phyloP scores from a whole-genome alignment of 1,139 yeast genomes.

The Magnusiomyces magnusii region DNA sequence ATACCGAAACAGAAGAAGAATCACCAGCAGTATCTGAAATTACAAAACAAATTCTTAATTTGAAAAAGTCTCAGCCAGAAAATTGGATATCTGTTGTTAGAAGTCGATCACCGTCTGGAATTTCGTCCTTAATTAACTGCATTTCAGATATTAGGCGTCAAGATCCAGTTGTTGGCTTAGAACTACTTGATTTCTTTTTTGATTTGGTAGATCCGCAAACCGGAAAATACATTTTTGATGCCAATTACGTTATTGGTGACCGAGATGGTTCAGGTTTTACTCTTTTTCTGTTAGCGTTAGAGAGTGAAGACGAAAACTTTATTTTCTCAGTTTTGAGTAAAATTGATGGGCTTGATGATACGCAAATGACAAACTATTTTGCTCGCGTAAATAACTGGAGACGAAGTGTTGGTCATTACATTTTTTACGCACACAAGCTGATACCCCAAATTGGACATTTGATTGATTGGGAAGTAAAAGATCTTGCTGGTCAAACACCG shows the following conservation, averaged over 20 bases:
- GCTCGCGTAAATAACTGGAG: conserved; percentile 43
- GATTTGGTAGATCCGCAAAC: conserved; percentile 29
- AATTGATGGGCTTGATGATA: conserved; percentile 43
- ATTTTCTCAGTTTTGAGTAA: conserved; percentile 41
- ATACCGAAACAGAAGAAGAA: conserved; percentile 2
- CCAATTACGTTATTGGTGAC: conserved; percentile 64
- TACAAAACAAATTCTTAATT: neutral
- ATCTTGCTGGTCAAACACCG: conserved; percentile 69
- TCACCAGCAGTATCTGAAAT: neutral
- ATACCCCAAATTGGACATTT: conserved; percentile 49
- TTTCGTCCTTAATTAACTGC: conserved; percentile 42
- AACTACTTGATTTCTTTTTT: conserved; percentile 42
- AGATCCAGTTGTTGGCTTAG: conserved; percentile 9
- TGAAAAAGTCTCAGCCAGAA: conserved; percentile 5
- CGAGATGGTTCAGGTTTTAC: conserved; percentile 47
- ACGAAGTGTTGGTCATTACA: conserved; percentile 66
- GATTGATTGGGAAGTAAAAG: conserved; percentile 66
- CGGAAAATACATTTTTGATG: conserved; percentile 41
- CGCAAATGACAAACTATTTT: conserved; percentile 40
- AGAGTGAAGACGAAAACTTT: conserved; percentile 45
- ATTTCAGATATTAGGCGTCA: neutral
- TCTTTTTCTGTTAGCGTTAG: conserved; percentile 54
- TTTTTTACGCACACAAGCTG: conserved; percentile 51
- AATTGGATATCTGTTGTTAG: conserved; percentile 40
- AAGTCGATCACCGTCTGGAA: conserved; percentile 56